Conservation (phyloP, 768 basidiomycete genomes). For the Xerocomus spinulosus region DNA sequence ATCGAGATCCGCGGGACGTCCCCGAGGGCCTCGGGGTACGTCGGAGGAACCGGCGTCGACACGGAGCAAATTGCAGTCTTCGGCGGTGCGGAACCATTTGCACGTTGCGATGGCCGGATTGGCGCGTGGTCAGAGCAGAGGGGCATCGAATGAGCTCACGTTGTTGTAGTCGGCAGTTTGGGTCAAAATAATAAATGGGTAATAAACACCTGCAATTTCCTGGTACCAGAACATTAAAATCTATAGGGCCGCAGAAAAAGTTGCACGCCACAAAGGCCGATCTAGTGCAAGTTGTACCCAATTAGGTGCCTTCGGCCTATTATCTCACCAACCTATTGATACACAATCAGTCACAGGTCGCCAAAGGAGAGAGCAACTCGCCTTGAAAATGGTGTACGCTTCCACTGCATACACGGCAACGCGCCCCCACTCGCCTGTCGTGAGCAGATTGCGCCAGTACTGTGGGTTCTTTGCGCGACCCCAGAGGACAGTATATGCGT, state of each 20-base stretch:
- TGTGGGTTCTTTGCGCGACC: slow-evolving; percentile 49
- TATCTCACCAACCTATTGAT: slow-evolving; percentile 76
- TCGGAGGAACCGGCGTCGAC: neutral
- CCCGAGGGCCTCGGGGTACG: neutral
- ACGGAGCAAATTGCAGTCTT: too few relatives aligned
- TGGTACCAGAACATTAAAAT: too few relatives aligned
- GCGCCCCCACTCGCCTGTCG: slow-evolving; percentile 62
- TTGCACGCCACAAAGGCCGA: neutral
- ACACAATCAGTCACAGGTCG: slow-evolving; percentile 1
- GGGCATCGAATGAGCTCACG: too few relatives aligned
- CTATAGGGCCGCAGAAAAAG: slow-evolving; percentile 7
- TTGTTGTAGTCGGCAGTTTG: too few relatives aligned
- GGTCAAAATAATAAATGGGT: too few relatives aligned
- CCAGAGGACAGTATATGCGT: slow-evolving; percentile 65
- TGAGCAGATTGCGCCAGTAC: slow-evolving; percentile 58
- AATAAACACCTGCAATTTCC: too few relatives aligned
- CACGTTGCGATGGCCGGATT: too few relatives aligned
- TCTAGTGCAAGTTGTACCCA: slow-evolving; percentile 68
- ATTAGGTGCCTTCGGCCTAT: slow-evolving; percentile 74
- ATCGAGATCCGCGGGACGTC: neutral
- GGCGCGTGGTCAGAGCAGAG: too few relatives aligned
- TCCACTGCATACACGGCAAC: slow-evolving; percentile 76
- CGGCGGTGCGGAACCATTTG: too few relatives aligned
- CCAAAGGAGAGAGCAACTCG: slow-evolving; percentile 26
- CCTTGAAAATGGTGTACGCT: slow-evolving; percentile 89